Evolutionary conservation across 352 stramenopile genomes (phyloP), one percentile per base, ranked within the genome.

Genomic region (Globisporangium splendens): DNA sequence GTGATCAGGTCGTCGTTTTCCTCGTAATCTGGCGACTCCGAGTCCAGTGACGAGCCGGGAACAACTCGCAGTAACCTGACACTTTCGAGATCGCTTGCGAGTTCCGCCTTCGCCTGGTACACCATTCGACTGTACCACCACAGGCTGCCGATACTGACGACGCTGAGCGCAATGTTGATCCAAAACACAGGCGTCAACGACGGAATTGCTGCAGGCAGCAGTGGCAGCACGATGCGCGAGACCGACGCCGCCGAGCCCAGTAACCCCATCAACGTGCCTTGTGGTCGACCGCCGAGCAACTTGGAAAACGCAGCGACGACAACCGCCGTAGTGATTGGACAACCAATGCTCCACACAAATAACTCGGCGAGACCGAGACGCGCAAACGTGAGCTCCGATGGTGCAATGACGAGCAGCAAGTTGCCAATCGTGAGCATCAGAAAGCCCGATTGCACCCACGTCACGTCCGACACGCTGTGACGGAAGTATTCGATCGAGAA

Each of bases 401-500:
- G 74, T 39, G 72, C 61, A 21, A 88, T 55, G 4, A 81, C 74
- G 10, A 90, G 63, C 46, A 89, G 17, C 24, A 83, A 14, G 56
- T 91, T 90, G 47, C 83, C 83, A 4, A 69, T 38, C 0, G 79
- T 70, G 38, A 91, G 71, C 62, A 87, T 76, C n/a, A 65, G 47
- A 35, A 93, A 91, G 21, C 83, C 83, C 14, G 75, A 56, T 43
- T 87, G 76, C 43, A 93, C 79, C 83, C 81, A 91, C 28, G 54
- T 83, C 24, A 89, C 79, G 43, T 93, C 81, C 13, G 73, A 74
- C 24, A 93, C 69, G 50, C 56, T 70, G 54, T 88, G 73, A 53
- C 81, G 79, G 57, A 89, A 90, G 50, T 77, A 83, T 48, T 93
- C 83, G 22, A 93, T 91, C 17, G 78, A 85, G 47, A 91, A 86